A percentile compares a stretch with the other conserved stretches of the same genome.
Conservation (phyloP, 192 early-diverging fungal genomes). For the Linnemannia hyalina region DNA sequence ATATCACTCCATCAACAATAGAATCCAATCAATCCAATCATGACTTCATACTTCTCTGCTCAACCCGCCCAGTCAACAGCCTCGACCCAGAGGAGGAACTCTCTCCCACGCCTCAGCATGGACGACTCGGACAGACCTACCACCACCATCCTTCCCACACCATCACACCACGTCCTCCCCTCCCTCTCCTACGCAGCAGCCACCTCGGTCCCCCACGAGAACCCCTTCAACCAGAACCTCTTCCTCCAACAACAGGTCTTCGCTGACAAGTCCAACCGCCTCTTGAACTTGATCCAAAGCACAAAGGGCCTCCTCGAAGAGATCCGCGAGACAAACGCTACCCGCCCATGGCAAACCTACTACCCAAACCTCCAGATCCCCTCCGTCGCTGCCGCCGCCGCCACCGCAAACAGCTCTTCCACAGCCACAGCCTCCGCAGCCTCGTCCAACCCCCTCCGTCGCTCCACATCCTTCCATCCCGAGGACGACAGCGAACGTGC, state of each 20-base stretch:
- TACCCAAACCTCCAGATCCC: constrained; percentile 62
- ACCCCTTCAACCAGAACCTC: constrained; percentile 46
- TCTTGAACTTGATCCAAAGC: constrained; percentile 75
- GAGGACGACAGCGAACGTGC: constrained; percentile 40
- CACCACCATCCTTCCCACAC: neutral
- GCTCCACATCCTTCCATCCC: constrained; percentile 50
- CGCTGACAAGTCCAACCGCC: constrained; percentile 78
- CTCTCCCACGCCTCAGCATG: constrained; percentile 42
- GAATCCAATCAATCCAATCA: neutral
- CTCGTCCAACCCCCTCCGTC: constrained; percentile 29
- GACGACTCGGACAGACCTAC: constrained; percentile 37
- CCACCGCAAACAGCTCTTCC: neutral
- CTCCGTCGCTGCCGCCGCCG: constrained; percentile 23
- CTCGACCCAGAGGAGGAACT: constrained; percentile 37
- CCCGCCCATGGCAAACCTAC: constrained; percentile 71
- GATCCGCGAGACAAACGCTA: constrained; percentile 76
- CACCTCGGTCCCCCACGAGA: constrained; percentile 35
- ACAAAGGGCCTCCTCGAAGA: constrained; percentile 77
- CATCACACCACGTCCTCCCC: constrained; percentile 35
- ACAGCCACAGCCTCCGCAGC: constrained; percentile 25
- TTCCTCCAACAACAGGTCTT: constrained; percentile 75
- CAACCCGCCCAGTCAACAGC: constrained; percentile 26
- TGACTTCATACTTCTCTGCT: constrained; percentile 56
- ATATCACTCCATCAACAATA: neutral
- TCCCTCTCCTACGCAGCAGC: constrained; percentile 47